These are phyloP conservation scores for Lipomyces chichibuensis DNA, from an alignment of 805 yeast species.

Conservation along the genomic window DNA sequence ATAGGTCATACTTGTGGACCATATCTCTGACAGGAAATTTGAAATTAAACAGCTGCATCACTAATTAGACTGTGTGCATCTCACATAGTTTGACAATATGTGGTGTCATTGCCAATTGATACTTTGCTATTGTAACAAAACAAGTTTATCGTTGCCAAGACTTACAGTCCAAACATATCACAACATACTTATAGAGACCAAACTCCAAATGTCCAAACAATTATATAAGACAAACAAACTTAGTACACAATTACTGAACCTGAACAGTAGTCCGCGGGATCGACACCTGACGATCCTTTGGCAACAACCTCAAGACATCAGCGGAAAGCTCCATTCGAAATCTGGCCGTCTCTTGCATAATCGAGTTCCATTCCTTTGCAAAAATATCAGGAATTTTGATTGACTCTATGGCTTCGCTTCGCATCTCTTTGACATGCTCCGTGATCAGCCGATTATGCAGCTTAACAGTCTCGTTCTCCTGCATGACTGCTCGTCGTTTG, in stretches of 20 bases:
- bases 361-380: constrained; percentile 10
- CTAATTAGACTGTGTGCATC: too few relatives aligned
- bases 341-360: constrained; percentile 11
- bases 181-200: neutral
- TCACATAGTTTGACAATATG: neutral
- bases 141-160: too few relatives aligned
- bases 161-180: neutral
- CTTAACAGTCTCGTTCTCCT: constrained; percentile 39
- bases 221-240: neutral
- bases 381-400: constrained; percentile 8
- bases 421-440: constrained; percentile 39
- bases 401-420: neutral
- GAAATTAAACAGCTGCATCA: too few relatives aligned
- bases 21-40: too few relatives aligned
- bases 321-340: neutral
- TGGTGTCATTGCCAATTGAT: neutral
- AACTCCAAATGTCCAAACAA: neutral
- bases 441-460: constrained; percentile 41
- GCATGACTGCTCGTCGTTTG: constrained; percentile 41
- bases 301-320: neutral
- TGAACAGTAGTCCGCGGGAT: neutral
- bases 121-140: too few relatives aligned
- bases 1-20: too few relatives aligned
- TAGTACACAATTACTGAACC: neutral
- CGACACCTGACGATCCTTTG: neutral